Evolutionary conservation across 208 protist species (phyloP).

Genomic region (Leishmania guyanensis): DNA sequence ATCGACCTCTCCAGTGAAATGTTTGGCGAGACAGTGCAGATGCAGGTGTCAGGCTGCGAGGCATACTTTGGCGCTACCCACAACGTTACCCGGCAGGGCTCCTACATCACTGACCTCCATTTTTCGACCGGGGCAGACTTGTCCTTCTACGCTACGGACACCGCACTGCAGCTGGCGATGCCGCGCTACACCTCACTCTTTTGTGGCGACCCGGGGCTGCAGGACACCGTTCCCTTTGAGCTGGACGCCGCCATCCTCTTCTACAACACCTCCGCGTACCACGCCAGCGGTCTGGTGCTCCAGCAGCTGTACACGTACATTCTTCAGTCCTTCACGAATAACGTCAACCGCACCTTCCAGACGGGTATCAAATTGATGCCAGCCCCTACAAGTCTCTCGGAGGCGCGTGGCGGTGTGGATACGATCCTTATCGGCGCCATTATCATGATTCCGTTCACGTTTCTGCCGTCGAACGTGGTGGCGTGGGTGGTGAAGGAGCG

Average conservation of each 20-base stretch:
- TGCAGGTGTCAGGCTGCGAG: constrained; percentile 39
- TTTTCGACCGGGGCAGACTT: constrained; percentile 23
- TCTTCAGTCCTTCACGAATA: constrained; percentile 38
- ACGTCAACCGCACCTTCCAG: constrained; percentile 13
- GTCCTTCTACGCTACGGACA: constrained; percentile 41
- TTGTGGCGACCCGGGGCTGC: constrained; percentile 29
- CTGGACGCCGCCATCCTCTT: constrained; percentile 35
- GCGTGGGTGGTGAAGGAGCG: constrained; percentile 84
- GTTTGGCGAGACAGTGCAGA: constrained; percentile 44
- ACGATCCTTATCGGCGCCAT: constrained; percentile 55
- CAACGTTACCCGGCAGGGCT: constrained; percentile 17
- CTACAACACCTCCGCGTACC: constrained; percentile 66
- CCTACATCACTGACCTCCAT: constrained; percentile 25
- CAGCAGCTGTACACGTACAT: constrained; percentile 42
- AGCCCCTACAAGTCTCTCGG: constrained; percentile 29
- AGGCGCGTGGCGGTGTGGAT: constrained; percentile 33
- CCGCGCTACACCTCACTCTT: constrained; percentile 46
- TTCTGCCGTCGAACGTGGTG: constrained; percentile 67
- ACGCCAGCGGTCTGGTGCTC: constrained; percentile 39
- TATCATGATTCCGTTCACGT: constrained; percentile 76
- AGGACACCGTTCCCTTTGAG: constrained; percentile 40
- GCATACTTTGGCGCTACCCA: constrained; percentile 20
- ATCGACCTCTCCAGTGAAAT: constrained; percentile 38
- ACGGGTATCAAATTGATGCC: constrained; percentile 32
- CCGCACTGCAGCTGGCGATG: constrained; percentile 35